Percentiles rank a stretch among this genome's conserved stretches.
Evolutionary conservation across 176 grass and related monocot species (phyloP).

Genomic region (Neostapfia colusana): DNA sequence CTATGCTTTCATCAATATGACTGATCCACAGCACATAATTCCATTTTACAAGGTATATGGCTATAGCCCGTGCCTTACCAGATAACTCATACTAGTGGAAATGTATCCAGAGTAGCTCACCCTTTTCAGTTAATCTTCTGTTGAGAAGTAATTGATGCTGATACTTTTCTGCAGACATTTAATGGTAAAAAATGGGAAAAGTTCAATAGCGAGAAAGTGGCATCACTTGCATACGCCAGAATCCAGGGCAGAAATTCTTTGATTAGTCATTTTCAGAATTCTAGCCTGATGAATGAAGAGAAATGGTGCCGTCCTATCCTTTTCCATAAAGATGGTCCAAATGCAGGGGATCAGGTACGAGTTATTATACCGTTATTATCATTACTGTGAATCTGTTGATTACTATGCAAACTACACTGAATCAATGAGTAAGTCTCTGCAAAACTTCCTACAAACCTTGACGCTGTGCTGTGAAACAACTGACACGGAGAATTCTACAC

Average conservation of each 20-base stretch:
- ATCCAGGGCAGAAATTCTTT: constrained; percentile 88
- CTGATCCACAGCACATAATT: constrained; percentile 78
- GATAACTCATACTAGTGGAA: neutral
- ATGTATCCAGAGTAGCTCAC: neutral
- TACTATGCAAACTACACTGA: neutral
- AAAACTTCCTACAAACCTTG: neutral
- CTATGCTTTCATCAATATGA: constrained; percentile 99
- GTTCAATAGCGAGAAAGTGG: constrained; percentile 96
- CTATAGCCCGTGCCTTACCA: neutral
- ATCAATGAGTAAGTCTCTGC: neutral
- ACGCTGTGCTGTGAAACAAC: neutral
- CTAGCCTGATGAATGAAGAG: constrained; percentile 96
- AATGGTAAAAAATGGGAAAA: constrained; percentile 96
- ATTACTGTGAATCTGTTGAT: neutral
- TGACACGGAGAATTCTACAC: neutral
- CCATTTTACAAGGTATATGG: constrained; percentile 77
- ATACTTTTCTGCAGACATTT: constrained; percentile 63
- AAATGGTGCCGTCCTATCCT: constrained; percentile 89
- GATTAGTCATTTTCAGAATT: constrained; percentile 91
- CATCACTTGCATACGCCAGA: constrained; percentile 87
- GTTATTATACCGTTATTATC: neutral
- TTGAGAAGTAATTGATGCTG: constrained; percentile 9
- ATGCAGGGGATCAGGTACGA: constrained; percentile 78
- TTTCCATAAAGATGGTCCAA: constrained; percentile 88
- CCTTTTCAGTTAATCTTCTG: constrained; percentile 1